These are phyloP conservation scores for Pichia sp. DNA, from an alignment of 1,139 yeast genomes.

Conservation along the genomic window DNA sequence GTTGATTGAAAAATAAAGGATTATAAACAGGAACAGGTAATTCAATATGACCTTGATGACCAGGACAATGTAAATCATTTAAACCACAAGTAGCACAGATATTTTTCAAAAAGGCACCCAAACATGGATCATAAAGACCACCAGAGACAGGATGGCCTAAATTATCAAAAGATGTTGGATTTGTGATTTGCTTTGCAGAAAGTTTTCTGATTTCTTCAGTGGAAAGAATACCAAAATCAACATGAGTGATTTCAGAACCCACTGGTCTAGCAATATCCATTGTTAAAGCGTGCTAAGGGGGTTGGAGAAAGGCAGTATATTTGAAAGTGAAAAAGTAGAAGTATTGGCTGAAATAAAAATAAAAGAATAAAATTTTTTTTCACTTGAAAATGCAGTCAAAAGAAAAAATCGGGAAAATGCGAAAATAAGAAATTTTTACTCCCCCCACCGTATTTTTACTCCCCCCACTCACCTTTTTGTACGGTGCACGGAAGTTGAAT, in stretches of 20 bases:
- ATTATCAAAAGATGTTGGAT: slow-evolving; percentile 91
- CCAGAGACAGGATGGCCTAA: slow-evolving; percentile 93
- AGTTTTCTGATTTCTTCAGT: slow-evolving; percentile 77
- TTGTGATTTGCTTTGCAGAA: slow-evolving; percentile 91
- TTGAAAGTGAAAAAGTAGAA: no score
- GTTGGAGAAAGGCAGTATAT: no score
- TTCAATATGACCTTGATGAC: slow-evolving; percentile 97
- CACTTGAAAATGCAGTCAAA: no score
- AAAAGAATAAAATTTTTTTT: no score
- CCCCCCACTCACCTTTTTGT: no score
- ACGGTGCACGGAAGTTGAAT: no score
- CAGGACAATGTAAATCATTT: slow-evolving; percentile 93
- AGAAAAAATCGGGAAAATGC: no score
- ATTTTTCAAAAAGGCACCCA: slow-evolving; percentile 88
- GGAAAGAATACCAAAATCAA: slow-evolving; percentile 83
- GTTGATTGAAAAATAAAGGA: slow-evolving; percentile 87
- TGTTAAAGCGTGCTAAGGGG: no score
- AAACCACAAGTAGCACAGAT: slow-evolving; percentile 94
- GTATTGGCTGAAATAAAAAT: no score
- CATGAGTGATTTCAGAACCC: slow-evolving; percentile 88
- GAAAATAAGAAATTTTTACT: no score
- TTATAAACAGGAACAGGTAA: slow-evolving; percentile 93
- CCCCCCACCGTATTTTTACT: no score
- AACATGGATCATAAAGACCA: slow-evolving; percentile 87
- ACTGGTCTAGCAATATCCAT: slow-evolving; percentile 97